Evolutionary conservation across 73 alveolate genomes (phyloP).

Genomic region (Urostyla sp.): DNA sequence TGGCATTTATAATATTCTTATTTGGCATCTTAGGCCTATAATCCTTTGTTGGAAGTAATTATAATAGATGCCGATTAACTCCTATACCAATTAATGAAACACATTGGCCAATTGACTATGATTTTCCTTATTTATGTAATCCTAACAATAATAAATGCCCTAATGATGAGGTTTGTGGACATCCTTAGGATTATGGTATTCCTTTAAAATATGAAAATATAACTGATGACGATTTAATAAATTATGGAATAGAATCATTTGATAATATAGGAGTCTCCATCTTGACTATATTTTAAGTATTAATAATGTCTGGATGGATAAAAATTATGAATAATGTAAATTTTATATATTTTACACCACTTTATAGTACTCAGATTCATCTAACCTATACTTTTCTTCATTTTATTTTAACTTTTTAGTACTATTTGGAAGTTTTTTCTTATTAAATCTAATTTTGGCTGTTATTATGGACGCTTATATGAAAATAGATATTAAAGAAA

Average conservation of each 20-base stretch:
- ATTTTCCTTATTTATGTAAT: slow-evolving; percentile 12
- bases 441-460: slow-evolving; percentile 63
- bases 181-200: slow-evolving; percentile 24
- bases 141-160: slow-evolving; percentile 41
- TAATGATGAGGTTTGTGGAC: slow-evolving; percentile 17
- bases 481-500: slow-evolving; percentile 13
- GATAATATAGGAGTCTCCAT: slow-evolving; percentile 67
- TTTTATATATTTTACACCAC: slow-evolving; percentile 30
- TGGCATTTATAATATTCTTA: neutral
- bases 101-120: slow-evolving; percentile 30
- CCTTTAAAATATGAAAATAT: slow-evolving; percentile 31
- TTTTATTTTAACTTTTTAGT: slow-evolving; percentile 44
- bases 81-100: neutral
- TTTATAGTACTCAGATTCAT: slow-evolving; percentile 37
- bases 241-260: slow-evolving; percentile 68
- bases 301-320: slow-evolving; percentile 62
- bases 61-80: no score
- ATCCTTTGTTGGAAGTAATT: neutral
- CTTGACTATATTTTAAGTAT: slow-evolving; percentile 66
- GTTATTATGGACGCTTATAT: slow-evolving; percentile 53
- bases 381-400: slow-evolving; percentile 17
- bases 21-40: slow-evolving; percentile 1
- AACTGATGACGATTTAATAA: slow-evolving; percentile 10
- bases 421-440: slow-evolving; percentile 62
- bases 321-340: slow-evolving; percentile 16